Evolutionary conservation across 352 stramenopile genomes (phyloP), one percentile per base, ranked within the genome.

Genomic region (Pythium vanterpoolii): DNA sequence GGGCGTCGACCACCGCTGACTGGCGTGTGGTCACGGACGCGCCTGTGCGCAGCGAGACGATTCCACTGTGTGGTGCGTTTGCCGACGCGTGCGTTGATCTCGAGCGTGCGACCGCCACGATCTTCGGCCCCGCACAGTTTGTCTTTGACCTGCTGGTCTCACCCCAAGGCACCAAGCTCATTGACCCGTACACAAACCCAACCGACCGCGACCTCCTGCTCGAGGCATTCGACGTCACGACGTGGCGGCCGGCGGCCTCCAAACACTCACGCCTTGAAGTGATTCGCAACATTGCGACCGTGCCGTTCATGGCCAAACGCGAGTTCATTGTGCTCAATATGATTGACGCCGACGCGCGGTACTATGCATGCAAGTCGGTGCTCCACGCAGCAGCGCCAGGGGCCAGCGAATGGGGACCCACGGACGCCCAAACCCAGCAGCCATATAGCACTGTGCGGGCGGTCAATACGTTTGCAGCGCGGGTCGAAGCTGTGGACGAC

Each of bases 141-240:
- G 48, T 74, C 24, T 74, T 74, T 26, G 67, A 68, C 16, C 60
- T 71, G 31, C 58, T 74, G 14, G 60, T 60, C 23, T 69, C 67
- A 30, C 52, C 52, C 6, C 26, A 62, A 14, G 67, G 67, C 31
- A 69, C 70, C 52, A 26, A 57, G 49, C 54, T 74, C 19, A 71
- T 74, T 28, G 67, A 74, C 46, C 67, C 67, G 31, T 48, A 46
- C 10, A 74, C 61, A 42, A 61, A 69, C 46, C 44, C 62, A 16
- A 54, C 62, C 0, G 67, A 71, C 47, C 67, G 62, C 24, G 53
- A 38, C 23, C 60, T 61, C 23, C 46, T 60, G 8, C 46, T 60
- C 1, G 63, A 74, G 54, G 31, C 26, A 13, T 74, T 64, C 27
- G 46, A 63, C 48, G 63, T 54, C 14, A 31, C 31, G 19, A 27